phyloP scores from a whole-genome alignment of 2,329 filamentous ascomycete species.

The Penicillium sp. region DNA sequence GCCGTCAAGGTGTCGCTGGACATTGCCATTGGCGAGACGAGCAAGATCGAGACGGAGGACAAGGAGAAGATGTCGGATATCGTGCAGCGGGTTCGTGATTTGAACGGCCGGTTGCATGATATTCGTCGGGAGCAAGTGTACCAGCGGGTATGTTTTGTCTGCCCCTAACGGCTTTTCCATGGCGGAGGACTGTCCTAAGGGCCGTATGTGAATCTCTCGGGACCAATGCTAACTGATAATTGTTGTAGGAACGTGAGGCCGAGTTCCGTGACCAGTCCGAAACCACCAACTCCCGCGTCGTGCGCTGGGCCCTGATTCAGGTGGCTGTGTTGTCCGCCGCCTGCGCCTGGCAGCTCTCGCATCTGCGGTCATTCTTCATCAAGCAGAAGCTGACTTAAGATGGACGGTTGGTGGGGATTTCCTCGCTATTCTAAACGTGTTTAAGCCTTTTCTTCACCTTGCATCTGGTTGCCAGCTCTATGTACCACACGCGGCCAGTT shows the following conservation, averaged over 20 bases:
- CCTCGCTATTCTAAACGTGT: conserved; percentile 5
- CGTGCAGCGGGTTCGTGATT: conserved; percentile 77
- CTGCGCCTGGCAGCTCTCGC: conserved; percentile 94
- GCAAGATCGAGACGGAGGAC: conserved; percentile 86
- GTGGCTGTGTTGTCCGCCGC: conserved; percentile 76
- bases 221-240: not conserved
- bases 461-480: conserved; percentile 19
- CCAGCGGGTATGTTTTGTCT: conserved; percentile 63
- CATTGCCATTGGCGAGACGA: conserved; percentile 89
- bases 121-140: conserved; percentile 94
- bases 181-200: not conserved
- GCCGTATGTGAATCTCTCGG: not conserved
- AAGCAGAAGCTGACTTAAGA: conserved; percentile 95
- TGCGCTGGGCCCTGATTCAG: conserved; percentile 92
- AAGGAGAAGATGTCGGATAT: conserved; percentile 91
- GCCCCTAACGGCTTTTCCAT: not conserved
- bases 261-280: conserved; percentile 98
- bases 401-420: not conserved
- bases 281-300: conserved; percentile 81
- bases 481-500: conserved; percentile 9
- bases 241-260: conserved; percentile 78
- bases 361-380: conserved; percentile 96
- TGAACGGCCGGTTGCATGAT: conserved; percentile 82
- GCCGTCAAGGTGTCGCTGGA: conserved; percentile 82
- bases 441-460: conserved; percentile 18